Base-by-base conservation (phyloP, 495 filamentous ascomycete genomes). In the Thozetella sp. region DNA sequence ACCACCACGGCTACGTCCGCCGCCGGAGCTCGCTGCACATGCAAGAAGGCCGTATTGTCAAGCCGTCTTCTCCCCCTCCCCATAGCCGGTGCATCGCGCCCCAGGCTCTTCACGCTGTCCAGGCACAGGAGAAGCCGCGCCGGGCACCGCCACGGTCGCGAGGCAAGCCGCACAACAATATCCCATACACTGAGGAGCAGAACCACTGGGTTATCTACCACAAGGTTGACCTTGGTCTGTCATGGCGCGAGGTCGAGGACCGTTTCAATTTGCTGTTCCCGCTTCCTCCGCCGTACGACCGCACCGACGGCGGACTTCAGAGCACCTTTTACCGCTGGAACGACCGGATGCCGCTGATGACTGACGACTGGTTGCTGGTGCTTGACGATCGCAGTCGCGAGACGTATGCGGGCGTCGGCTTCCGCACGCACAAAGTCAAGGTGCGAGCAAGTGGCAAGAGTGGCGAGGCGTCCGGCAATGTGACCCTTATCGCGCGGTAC, bases 261-360 rank as follows among this genome's bases (percentile, higher is more conserved):
- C 63, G 53, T 23, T 80, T 71, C 67, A 25, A 51, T n/a, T 26
- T 54, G 2, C 66, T 60, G 43, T 77, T 75, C 23, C 66, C 66
- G 43, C 43, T 48, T 3, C 17, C 61, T 57, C 58, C 57, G 19
- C 59, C 13, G 46, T 52, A 37, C 15, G 57, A 30, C n/a, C 62
- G 65, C 34, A 67, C 40, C 57, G 64, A 37, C 3, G 53, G 25
- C 2, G 76, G 70, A 0, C 61, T 80, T 2, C 65, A 76, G 26
- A 74, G 77, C 53, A 57, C 62, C 12, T 69, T 68, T 60, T 80
- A 80, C 59, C 71, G 77, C 12, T 61, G 71, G 20, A 79, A 80
- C 57, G 15, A 11, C 0, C 43, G 55, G 15, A 51, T 77, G 0
- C 74, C 74, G 0, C 30, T 26, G 10, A 54, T 72, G 4, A 37